Evolutionary conservation across 176 grass and related monocot genomes (phyloP).

Genomic region (Carex pumila): DNA sequence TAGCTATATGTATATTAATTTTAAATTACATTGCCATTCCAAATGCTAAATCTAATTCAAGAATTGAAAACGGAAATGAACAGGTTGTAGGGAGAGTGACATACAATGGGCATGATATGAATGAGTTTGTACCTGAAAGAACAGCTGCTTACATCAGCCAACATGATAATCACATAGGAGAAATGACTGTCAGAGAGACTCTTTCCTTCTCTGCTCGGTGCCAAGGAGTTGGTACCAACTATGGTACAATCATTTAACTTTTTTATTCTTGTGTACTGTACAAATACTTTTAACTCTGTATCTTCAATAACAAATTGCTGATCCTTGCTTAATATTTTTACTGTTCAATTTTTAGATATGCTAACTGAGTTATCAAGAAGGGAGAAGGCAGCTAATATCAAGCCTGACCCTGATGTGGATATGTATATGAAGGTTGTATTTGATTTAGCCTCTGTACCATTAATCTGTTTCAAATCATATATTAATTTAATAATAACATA

Average conservation of each 20-base stretch:
- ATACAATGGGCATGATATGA: slow-evolving; percentile 82
- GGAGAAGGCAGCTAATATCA: slow-evolving; percentile 86
- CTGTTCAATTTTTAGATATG: slow-evolving; percentile 45
- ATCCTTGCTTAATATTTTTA: neutral
- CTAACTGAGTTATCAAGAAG: slow-evolving; percentile 72
- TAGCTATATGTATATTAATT: neutral
- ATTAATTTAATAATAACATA: neutral
- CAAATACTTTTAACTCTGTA: neutral
- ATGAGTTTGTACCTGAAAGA: slow-evolving; percentile 86
- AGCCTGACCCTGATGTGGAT: slow-evolving; percentile 87
- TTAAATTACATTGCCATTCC: neutral
- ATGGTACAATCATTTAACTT: slow-evolving; percentile 37
- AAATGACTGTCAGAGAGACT: slow-evolving; percentile 95
- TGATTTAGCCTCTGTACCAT: neutral
- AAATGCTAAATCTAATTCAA: neutral
- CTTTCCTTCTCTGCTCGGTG: slow-evolving; percentile 83
- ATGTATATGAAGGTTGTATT: slow-evolving; percentile 82
- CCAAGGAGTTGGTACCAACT: slow-evolving; percentile 77
- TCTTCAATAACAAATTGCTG: neutral
- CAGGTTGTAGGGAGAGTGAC: slow-evolving; percentile 64
- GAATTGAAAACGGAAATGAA: neutral
- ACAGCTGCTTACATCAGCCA: slow-evolving; percentile 94
- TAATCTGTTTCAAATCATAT: neutral
- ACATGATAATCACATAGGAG: slow-evolving; percentile 88
- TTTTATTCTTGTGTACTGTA: neutral